Conservation (phyloP, 2,329 filamentous ascomycete genomes). For the Calonectria leucothoes region DNA sequence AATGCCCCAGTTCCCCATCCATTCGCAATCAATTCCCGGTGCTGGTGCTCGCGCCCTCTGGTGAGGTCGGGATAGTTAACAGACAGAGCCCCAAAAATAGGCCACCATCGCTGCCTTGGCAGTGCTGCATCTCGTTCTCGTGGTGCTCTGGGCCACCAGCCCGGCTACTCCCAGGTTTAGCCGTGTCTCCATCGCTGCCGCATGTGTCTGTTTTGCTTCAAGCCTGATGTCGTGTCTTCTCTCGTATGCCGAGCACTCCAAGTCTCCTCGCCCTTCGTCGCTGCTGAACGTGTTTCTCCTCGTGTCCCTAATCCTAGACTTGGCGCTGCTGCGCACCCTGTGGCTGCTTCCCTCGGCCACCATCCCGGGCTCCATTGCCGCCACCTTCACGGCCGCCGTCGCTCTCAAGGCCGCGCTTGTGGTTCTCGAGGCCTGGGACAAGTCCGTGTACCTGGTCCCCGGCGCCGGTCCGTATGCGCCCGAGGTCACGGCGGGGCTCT, state of each 20-base stretch:
- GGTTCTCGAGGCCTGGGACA: constrained; percentile 53
- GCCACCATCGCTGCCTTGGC: constrained; percentile 41
- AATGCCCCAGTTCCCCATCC: not conserved
- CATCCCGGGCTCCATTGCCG: constrained; percentile 39
- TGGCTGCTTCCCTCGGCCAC: constrained; percentile 42
- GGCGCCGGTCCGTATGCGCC: constrained; percentile 46
- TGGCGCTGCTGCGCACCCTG: constrained; percentile 48
- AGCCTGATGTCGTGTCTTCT: constrained; percentile 46
- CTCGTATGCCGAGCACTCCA: constrained; percentile 48
- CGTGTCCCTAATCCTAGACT: constrained; percentile 48
- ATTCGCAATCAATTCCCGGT: too few species aligned
- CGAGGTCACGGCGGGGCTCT: constrained; percentile 52
- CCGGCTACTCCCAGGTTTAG: constrained; percentile 30
- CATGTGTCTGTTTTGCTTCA: constrained; percentile 47
- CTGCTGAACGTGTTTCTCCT: constrained; percentile 49
- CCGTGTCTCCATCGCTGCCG: constrained; percentile 45
- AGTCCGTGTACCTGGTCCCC: constrained; percentile 47
- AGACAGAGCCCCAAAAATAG: constrained; percentile 19
- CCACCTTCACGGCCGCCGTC: constrained; percentile 49
- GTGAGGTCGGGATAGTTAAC: constrained; percentile 7
- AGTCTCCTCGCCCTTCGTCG: constrained; percentile 46
- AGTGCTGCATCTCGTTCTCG: constrained; percentile 46
- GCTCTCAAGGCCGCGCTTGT: constrained; percentile 50
- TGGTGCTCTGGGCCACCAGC: constrained; percentile 46
- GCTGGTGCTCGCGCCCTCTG: not conserved